Conservation (phyloP, 768 basidiomycete genomes). For the Agaricus bisporus region DNA sequence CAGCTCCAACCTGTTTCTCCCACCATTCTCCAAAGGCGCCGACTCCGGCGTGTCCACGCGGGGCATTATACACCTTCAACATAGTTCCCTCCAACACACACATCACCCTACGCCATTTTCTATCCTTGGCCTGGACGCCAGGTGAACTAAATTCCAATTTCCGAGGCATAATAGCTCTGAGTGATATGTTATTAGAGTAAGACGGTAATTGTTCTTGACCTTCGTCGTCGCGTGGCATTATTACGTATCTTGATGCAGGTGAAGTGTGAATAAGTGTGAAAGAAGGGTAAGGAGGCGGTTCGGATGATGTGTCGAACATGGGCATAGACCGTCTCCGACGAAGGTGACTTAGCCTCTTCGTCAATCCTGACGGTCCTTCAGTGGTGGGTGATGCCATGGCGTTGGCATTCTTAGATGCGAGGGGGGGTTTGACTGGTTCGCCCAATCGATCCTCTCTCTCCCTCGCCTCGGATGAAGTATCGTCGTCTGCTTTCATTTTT, state of each 20-base stretch:
- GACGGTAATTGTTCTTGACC: constrained; percentile 73
- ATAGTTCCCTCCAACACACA: constrained; percentile 92
- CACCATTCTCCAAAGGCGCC: constrained; percentile 69
- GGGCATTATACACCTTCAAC: constrained; percentile 67
- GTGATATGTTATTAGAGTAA: constrained; percentile 79
- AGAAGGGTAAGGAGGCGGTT: constrained; percentile 65
- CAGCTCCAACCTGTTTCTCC: constrained; percentile 72
- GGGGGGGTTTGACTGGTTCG: not conserved
- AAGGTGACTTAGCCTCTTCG: constrained; percentile 28
- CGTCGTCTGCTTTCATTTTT: constrained; percentile 5
- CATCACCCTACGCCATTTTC: constrained; percentile 86
- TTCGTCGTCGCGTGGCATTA: constrained; percentile 69
- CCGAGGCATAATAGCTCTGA: constrained; percentile 75
- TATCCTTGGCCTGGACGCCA: constrained; percentile 81
- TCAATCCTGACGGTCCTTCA: not conserved
- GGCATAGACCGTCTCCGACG: constrained; percentile 69
- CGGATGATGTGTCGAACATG: constrained; percentile 46
- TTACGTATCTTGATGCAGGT: constrained; percentile 16
- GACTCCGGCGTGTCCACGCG: constrained; percentile 35
- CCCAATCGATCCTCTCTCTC: not conserved
- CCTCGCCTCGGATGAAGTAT: not conserved
- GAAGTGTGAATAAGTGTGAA: constrained; percentile 18
- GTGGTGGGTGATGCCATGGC: not conserved
- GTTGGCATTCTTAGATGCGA: not conserved
- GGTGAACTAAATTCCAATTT: constrained; percentile 91